Percentiles rank a stretch among this genome's conserved stretches.
These are phyloP conservation scores for Arctium minus DNA, from an alignment of 129 eudicot genomes.

Conservation along the genomic window DNA sequence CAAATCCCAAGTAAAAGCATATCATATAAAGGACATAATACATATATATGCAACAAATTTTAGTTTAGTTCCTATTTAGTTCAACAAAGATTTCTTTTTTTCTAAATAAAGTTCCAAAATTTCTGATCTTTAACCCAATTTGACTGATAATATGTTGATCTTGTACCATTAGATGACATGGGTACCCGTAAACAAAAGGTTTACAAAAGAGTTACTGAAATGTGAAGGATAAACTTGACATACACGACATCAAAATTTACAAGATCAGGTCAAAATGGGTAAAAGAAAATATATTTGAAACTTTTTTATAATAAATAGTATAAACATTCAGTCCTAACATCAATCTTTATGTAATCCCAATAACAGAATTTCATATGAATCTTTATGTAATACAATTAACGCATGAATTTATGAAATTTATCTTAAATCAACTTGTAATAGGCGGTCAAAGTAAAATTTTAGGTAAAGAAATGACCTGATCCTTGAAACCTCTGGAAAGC, in stretches of 20 bases:
- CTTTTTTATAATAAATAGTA: background rate
- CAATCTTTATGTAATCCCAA: background rate
- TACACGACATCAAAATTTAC: background rate
- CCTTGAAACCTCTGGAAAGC: slow-evolving; percentile 64
- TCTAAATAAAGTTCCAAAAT: background rate
- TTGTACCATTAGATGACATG: background rate
- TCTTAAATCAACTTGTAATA: background rate
- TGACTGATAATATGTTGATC: background rate
- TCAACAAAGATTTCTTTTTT: no score
- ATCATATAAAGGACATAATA: background rate
- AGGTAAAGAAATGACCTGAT: slow-evolving; percentile 32
- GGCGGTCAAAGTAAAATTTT: background rate
- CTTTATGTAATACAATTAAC: background rate
- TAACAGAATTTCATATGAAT: background rate
- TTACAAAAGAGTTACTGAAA: no score
- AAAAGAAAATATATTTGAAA: background rate
- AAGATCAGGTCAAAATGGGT: background rate
- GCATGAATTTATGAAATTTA: background rate
- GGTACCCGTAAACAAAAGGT: background rate
- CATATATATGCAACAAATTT: background rate
- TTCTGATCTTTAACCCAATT: background rate
- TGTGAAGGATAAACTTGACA: background rate
- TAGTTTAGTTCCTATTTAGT: background rate
- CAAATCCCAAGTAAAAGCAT: background rate
- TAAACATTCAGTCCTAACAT: background rate